A percentile compares a stretch with the other conserved stretches of the same genome.
phyloP scores from a whole-genome alignment of 352 stramenopile species.

The Globisporangium spinosum region DNA sequence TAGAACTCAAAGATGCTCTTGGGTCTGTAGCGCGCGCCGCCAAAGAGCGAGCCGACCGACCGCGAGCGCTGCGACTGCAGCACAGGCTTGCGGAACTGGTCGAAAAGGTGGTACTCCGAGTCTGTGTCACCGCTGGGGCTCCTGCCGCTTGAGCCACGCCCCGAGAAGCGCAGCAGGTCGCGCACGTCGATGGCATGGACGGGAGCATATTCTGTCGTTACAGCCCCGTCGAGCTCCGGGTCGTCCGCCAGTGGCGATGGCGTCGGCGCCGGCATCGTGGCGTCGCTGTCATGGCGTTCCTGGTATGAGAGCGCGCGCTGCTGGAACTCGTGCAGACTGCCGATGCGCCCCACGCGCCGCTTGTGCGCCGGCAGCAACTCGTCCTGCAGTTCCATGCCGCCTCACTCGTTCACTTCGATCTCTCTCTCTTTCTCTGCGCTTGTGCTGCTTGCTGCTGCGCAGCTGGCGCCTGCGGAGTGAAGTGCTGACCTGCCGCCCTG shows the following conservation, averaged over 20 bases:
- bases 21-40: slow-evolving; percentile 36
- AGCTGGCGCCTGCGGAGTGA: neutral
- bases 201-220: neutral
- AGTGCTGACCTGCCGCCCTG: neutral
- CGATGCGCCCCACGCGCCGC: slow-evolving; percentile 65
- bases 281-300: slow-evolving; percentile 20
- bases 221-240: slow-evolving; percentile 1
- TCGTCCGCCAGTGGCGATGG: neutral
- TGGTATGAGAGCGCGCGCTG: slow-evolving; percentile 65
- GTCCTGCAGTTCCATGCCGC: slow-evolving; percentile 22
- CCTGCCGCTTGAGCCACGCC: slow-evolving; percentile 10
- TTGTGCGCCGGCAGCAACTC: slow-evolving; percentile 57
- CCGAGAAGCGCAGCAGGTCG: slow-evolving; percentile 20
- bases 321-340: slow-evolving; percentile 81
- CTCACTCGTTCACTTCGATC: neutral
- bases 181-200: slow-evolving; percentile 14
- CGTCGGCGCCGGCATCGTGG: neutral
- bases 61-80: slow-evolving; percentile 36
- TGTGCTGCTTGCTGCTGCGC: neutral
- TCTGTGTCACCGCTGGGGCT: slow-evolving; percentile 19
- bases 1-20: slow-evolving; percentile 51
- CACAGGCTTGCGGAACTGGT: slow-evolving; percentile 16
- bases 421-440: neutral
- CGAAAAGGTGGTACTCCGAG: slow-evolving; percentile 32
- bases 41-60: slow-evolving; percentile 63